Evolutionary conservation across 257 asterid species (phyloP).

Genomic region (Nicotiana attenuata): DNA sequence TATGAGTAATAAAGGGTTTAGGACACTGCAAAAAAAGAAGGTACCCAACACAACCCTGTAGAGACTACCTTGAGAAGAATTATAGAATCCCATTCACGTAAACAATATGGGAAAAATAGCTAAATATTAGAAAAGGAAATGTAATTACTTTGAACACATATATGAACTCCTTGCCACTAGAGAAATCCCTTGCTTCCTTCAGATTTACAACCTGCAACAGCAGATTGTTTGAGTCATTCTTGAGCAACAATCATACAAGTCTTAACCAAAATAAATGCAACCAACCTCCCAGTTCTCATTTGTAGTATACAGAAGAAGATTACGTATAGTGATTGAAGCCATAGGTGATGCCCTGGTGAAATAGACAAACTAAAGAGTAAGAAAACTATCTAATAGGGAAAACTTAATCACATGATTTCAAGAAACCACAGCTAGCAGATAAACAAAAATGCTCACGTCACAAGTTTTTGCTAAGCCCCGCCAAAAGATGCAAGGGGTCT

Average conservation of each 20-base stretch:
- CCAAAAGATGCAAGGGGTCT: slow-evolving; percentile 4
- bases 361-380: slow-evolving; percentile 14
- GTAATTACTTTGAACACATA: slow-evolving; percentile 84
- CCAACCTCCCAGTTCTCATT: slow-evolving; percentile 92
- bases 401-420: not conserved
- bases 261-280: slow-evolving; percentile 14
- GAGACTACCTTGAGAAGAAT: not conserved
- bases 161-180: slow-evolving; percentile 82
- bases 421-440: not conserved
- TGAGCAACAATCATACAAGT: slow-evolving; percentile 16
- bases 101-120: slow-evolving; percentile 16
- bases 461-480: not conserved
- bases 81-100: not conserved
- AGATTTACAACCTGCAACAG: slow-evolving; percentile 81
- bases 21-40: not conserved
- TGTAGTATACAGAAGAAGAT: slow-evolving; percentile 87
- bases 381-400: not conserved
- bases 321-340: slow-evolving; percentile 92
- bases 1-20: not conserved
- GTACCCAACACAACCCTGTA: not conserved
- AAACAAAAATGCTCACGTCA: slow-evolving; percentile 13
- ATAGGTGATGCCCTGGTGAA: slow-evolving; percentile 94
- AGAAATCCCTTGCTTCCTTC: slow-evolving; percentile 93
- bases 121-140: slow-evolving; percentile 4
- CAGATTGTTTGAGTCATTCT: slow-evolving; percentile 19